These are phyloP conservation scores for Obelidium mucronatum DNA, from an alignment of 192 early-diverging fungal genomes.

Conservation along the genomic window DNA sequence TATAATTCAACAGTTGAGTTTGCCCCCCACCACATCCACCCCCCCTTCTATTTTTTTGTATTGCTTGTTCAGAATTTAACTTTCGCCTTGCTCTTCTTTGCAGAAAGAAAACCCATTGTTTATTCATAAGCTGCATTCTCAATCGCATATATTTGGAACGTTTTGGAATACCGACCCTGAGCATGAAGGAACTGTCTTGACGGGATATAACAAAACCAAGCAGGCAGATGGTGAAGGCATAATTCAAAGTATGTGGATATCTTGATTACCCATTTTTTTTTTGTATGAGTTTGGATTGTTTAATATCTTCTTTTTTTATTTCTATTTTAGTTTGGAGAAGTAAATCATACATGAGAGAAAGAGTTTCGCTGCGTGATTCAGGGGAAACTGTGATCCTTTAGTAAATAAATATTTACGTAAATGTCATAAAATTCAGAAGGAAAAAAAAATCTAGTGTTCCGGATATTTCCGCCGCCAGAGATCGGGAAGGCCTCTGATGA, in stretches of 20 bases:
- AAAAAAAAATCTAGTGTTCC: too few relatives aligned
- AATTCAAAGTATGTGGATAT: slow-evolving; percentile 5
- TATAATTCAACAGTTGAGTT: too few relatives aligned
- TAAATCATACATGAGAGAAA: slow-evolving; percentile 4
- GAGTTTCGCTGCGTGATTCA: not conserved
- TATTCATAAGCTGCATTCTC: not conserved
- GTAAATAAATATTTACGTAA: too few relatives aligned
- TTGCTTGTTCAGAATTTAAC: not conserved
- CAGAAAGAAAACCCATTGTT: slow-evolving; percentile 9
- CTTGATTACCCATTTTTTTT: not conserved
- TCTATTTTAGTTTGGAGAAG: slow-evolving; percentile 13
- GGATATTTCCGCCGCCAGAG: too few relatives aligned
- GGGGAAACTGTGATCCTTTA: too few relatives aligned
- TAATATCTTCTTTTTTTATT: not conserved
- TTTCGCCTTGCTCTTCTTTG: not conserved
- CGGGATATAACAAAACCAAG: not conserved
- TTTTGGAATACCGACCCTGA: not conserved
- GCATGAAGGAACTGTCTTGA: slow-evolving; percentile 16
- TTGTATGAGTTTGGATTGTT: not conserved
- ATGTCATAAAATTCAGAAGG: too few relatives aligned
- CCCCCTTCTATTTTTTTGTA: too few relatives aligned
- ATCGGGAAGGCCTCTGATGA: too few relatives aligned
- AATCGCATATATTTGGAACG: not conserved
- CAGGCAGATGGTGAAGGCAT: not conserved
- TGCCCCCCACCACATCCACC: too few relatives aligned